Evolutionary conservation across 2,329 filamentous ascomycete species (phyloP), one percentile per base, ranked within the genome.

Genomic region (Cladophialophora exuberans): DNA sequence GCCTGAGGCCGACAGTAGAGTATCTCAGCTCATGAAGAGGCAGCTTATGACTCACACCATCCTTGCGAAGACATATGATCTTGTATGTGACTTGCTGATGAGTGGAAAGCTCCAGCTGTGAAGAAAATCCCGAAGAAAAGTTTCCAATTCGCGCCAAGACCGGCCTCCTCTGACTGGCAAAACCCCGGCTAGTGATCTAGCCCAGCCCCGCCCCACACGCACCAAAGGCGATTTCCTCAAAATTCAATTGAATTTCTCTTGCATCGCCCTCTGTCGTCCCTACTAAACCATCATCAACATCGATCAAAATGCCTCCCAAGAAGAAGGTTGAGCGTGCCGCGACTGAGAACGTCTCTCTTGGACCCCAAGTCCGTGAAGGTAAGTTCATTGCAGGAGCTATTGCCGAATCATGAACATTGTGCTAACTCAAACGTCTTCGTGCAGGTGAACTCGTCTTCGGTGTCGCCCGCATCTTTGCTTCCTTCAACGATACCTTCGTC

Each of bases 291-390:
- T 15, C 42, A 25, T 17, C 35, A 18, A 43, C 36, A 35, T 4
- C 30, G n/a, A n/a, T 77, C 83, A 89, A 79, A 76, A 97, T 97
- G 93, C 82, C 92, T 79, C 92, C 92, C 78, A 95, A 95, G 86
- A 92, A 93, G 84, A 86, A 87, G 78, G 80, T 85, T 72, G 84
- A 87, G 76, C 86, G 89, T 72, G 83, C 85, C 71, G 86, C 79
- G 65, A 79, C 93, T 83, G 94, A 97, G 87, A 99, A 99, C 83
- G 94, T 99, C 84, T 92, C 89, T 79, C 86, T 97, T 72, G 94
- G 94, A 72, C 94, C 94, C 76, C 90, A 96, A 79, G 89, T 92
- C 82, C 88, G 92, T 76, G 93, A 97, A 84, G 92, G 90, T 93
- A 77, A 74, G 85, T 74, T 65, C 65, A 36, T 43, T 42, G 58